phyloP scores from a whole-genome alignment of 2,329 filamentous ascomycete species.

The Aciculosporium take region DNA sequence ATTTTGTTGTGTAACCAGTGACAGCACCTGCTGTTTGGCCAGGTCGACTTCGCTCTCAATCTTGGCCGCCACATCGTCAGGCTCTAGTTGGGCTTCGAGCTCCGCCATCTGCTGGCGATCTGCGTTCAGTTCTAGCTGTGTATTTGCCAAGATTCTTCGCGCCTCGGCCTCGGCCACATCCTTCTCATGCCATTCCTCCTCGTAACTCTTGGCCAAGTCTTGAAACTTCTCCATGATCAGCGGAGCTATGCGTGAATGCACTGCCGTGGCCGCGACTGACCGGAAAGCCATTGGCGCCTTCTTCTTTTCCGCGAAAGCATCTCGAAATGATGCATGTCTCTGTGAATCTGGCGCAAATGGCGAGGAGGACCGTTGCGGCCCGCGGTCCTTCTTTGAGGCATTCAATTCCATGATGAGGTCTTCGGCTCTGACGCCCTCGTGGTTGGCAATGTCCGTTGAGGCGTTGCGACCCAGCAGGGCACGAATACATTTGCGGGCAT shows the following conservation, averaged over 20 bases:
- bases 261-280: constrained; percentile 52
- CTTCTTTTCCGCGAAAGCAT: constrained; percentile 31
- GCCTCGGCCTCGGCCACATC: constrained; percentile 55
- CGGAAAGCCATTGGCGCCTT: constrained; percentile 32
- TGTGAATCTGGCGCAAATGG: constrained; percentile 50
- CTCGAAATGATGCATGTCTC: constrained; percentile 38
- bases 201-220: constrained; percentile 55
- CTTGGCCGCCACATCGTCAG: constrained; percentile 38
- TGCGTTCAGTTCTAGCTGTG: constrained; percentile 50
- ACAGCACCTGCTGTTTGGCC: constrained; percentile 33
- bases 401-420: constrained; percentile 69
- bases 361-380: constrained; percentile 62
- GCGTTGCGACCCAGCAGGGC: constrained; percentile 66
- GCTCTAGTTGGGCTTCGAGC: constrained; percentile 39
- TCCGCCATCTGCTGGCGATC: constrained; percentile 46
- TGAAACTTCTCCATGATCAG: constrained; percentile 59
- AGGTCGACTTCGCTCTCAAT: constrained; percentile 36
- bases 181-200: constrained; percentile 62
- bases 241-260: constrained; percentile 54
- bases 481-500: constrained; percentile 81
- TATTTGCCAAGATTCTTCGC: constrained; percentile 48
- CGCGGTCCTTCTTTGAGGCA: constrained; percentile 49
- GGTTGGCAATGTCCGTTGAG: constrained; percentile 68
- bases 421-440: constrained; percentile 69
- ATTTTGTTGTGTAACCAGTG: constrained; percentile 37